A percentile compares a stretch with the other conserved stretches of the same genome.
Conservation (phyloP, 2,329 filamentous ascomycete genomes). For the Colletotrichum eleusines region DNA sequence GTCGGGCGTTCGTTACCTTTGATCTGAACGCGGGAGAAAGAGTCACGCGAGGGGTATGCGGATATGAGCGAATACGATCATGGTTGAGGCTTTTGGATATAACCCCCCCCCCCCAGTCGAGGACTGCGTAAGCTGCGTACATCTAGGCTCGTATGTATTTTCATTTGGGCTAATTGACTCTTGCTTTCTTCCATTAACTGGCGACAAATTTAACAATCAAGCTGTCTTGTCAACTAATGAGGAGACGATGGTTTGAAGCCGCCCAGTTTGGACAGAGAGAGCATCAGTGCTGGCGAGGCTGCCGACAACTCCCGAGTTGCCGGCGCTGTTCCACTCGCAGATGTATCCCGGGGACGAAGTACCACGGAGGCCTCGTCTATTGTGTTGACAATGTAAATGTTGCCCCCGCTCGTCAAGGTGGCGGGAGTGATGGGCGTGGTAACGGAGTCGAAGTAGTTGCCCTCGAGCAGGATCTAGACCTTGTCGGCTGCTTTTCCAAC, state of each 20-base stretch:
- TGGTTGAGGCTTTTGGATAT: constrained; percentile 13
- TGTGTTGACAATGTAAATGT: constrained; percentile 46
- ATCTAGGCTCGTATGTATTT: constrained; percentile 2
- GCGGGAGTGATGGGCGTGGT: constrained; percentile 53
- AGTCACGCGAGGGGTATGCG: neutral
- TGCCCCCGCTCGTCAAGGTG: constrained; percentile 43
- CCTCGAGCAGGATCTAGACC: constrained; percentile 46
- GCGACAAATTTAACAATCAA: neutral
- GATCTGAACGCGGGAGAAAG: too few relatives aligned
- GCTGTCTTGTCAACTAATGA: neutral
- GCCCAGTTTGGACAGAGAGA: constrained; percentile 41
- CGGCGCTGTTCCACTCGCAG: constrained; percentile 45
- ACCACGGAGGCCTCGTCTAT: constrained; percentile 45
- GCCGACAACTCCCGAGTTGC: constrained; percentile 38
- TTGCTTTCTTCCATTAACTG: neutral
- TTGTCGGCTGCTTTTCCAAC: too few relatives aligned
- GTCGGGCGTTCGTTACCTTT: neutral
- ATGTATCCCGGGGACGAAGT: constrained; percentile 44
- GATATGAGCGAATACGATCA: neutral
- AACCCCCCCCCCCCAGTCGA: constrained; percentile 20
- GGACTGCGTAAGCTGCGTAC: neutral
- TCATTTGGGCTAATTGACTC: neutral
- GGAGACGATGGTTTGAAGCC: constrained; percentile 36
- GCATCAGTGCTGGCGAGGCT: constrained; percentile 37
- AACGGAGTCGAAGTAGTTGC: constrained; percentile 55